Evolutionary conservation across 2,329 filamentous ascomycete genomes (phyloP).

Genomic region (Ceratocystis papillata): DNA sequence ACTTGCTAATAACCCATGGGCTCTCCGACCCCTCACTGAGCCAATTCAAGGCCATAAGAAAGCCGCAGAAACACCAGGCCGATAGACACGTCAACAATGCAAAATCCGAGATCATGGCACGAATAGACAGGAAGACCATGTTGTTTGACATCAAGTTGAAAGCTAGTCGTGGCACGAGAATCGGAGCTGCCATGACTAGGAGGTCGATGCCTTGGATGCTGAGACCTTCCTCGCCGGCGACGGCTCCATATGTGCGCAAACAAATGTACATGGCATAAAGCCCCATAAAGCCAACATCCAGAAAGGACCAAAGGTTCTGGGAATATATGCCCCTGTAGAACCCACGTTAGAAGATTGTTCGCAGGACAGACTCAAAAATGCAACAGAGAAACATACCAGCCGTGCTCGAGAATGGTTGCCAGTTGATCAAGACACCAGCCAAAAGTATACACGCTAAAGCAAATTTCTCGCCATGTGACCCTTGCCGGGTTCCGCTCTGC

Average conservation of each 20-base stretch:
- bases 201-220: conserved; percentile 64
- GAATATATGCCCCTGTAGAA: conserved; percentile 61
- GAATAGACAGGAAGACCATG: conserved; percentile 67
- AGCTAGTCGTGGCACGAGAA: conserved; percentile 66
- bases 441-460: conserved; percentile 62
- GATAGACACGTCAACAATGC: conserved; percentile 64
- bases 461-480: conserved; percentile 49
- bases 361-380: not conserved
- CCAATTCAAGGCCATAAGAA: conserved; percentile 70
- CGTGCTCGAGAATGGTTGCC: conserved; percentile 65
- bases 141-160: conserved; percentile 79
- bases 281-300: conserved; percentile 65
- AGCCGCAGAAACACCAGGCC: conserved; percentile 74
- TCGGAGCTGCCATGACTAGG: conserved; percentile 63
- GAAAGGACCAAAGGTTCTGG: conserved; percentile 79
- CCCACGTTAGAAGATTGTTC: not conserved
- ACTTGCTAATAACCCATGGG: conserved; percentile 55
- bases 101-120: conserved; percentile 80
- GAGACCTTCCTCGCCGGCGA: conserved; percentile 37
- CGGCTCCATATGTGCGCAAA: conserved; percentile 55
- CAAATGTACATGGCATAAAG: conserved; percentile 61
- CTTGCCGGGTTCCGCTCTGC: conserved; percentile 48
- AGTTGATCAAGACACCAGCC: conserved; percentile 74
- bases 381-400: conserved; percentile 37
- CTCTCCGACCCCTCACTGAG: conserved; percentile 52